Base-by-base conservation (phyloP, 2,329 filamentous ascomycete species). In the Aspergillus cejpii region DNA sequence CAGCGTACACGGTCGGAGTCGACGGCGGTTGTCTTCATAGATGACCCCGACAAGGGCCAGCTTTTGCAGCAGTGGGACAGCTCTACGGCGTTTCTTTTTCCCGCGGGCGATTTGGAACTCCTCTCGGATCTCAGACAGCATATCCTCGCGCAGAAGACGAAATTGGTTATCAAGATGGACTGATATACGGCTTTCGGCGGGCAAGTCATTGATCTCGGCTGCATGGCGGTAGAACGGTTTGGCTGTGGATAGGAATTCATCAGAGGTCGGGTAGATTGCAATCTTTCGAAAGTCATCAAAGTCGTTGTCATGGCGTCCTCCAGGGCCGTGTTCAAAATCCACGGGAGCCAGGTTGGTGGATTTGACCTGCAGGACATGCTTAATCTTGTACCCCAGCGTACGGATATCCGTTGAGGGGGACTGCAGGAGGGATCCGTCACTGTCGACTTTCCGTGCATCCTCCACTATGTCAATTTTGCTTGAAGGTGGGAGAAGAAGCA, bases 251-350 rank as follows among this genome's bases (percentile, higher is more conserved):
- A 69, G 46, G 1, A 88, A 70, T 55, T 89, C 85, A 39, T 84
- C 78, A 0, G 74, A 61, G 0, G 84, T 88, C 0, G 85, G 85
- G 38, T 79, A 74, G 11, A 88, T 80, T 2, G 74, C 65, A 26
- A 87, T 79, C 0, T 79, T 47, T 0, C 77, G 72, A 52, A 81
- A 82, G 50, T 86, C 73, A 1, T 56, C 67, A 56, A 76, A 77
- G 53, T 89, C 85, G 43, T 90, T 90, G 60, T 89, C 82, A 51
- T 90, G 84, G 0, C 85, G 75, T 0, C 83, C 83, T 0, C 85
- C 85, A 0, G 83, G 75, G 1, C 43, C 51, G 28, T 38, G 39
- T 8, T 33, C 40, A 2, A 37, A 41, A 5, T 47, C 36, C 3
- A 41, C 6, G n/a, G 39, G 15, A 3, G 45, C 26, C 3, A 20